Evolutionary conservation across 192 early-diverging fungal species (phyloP), one percentile per base, ranked within the genome.

Genomic region (Backusella sp.): DNA sequence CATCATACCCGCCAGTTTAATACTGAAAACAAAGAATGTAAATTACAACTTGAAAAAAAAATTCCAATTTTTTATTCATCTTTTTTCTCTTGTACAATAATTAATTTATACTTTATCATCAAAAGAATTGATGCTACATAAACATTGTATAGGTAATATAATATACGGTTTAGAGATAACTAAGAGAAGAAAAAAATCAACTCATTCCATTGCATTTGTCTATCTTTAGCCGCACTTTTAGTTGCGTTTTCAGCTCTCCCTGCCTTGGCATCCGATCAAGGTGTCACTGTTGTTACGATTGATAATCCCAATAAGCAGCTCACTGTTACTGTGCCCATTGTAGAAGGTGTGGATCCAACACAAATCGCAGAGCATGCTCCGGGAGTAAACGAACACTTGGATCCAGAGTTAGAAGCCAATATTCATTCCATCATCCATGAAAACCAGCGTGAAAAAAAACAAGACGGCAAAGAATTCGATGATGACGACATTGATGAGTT

Each of bases 11-110:
- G 56, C 56, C 30, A 62, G 56, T 62, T 62, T 62, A 62, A 62
- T 62, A 62, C 56, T 26, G 56, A 62, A 62, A 62, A 62, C 56
- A 62, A 62, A 62, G 56, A 62, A 62, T 62, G 56, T 62, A 62
- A 28, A 62, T 62, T 28, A 30, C 23, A 62, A 62, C 56, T 62
- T 62, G 56, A 62, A 62, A 62, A 59, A 59, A 28, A 62, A 59
- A 59, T 52, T 21, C 23, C 23, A 26, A 21, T 59, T 59, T 59
- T 59, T 59, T 59, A 59, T 59, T 59, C 6, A 26, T 26, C 53
- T 26, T 59, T 56, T 56, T 59, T 59, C 23, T 59, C 23, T 59
- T 59, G 53, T 59, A 59, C 23, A 23, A 59, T 59, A 59, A 26
- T 59, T 7, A 26, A 26, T 62, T 62, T 62, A 28, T 62, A 49